Evolutionary conservation across 2,329 filamentous ascomycete species (phyloP).

Genomic region (Cordyceps farinosa): DNA sequence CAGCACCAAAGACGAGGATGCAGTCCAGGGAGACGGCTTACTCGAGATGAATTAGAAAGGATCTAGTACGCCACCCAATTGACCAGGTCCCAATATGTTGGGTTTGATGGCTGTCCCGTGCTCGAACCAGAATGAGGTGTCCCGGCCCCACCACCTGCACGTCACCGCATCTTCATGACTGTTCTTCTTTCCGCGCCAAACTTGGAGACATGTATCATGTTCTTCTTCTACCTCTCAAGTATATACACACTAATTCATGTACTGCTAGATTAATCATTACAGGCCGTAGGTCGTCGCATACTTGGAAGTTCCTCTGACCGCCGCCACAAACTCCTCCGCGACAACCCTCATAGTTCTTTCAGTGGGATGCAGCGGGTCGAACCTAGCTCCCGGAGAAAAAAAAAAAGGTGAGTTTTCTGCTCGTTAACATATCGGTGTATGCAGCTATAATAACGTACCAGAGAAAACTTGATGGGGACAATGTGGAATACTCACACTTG

Average conservation of each 20-base stretch:
- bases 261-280: background rate
- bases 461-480: slow-evolving; percentile 57
- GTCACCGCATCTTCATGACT: background rate
- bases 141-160: background rate
- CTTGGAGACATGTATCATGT: background rate
- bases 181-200: background rate
- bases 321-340: slow-evolving; percentile 39
- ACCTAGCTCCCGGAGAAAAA: slow-evolving; percentile 29
- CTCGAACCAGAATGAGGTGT: background rate
- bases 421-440: too few relatives aligned
- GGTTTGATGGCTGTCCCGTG: background rate
- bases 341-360: slow-evolving; percentile 51
- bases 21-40: background rate
- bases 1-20: background rate
- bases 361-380: slow-evolving; percentile 69
- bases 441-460: slow-evolving; percentile 47
- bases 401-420: background rate
- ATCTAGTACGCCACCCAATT: too few relatives aligned
- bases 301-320: slow-evolving; percentile 37
- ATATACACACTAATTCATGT: background rate
- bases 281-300: slow-evolving; percentile 30
- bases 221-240: too few relatives aligned
- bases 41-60: background rate
- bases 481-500: slow-evolving; percentile 36
- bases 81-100: background rate